Evolutionary conservation across 305 asterid genomes (phyloP), one percentile per base, ranked within the genome.

Genomic region (Caryopteris hybrid): DNA sequence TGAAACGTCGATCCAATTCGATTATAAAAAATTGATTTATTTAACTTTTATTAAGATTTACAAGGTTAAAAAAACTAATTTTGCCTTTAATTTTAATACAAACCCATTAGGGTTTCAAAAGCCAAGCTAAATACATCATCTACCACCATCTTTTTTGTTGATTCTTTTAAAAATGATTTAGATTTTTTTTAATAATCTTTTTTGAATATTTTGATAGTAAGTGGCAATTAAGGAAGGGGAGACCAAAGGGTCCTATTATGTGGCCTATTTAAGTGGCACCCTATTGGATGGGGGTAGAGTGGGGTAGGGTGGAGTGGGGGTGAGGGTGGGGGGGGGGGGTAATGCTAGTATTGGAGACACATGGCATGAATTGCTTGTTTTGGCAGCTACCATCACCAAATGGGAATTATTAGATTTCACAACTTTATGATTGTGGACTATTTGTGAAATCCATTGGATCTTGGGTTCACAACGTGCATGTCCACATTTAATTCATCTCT

Each of bases 311-410:
- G 13, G 47, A 29, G 29, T 17, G 8, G 4, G 18, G 66, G 55
- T 62, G 16, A 18, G 47, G 45, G 21, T 18, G 12, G 16, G 22
- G 61, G n/a, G 21, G 4, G 12, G 41, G 43, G 50, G 34, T 41
- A 33, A 39, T 33, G 61, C 17, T 41, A 54, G 10, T n/a, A 18
- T 34, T 66, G 64, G 76, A 80, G 76, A 80, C 86, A 80, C 76
- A 64, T 74, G 88, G 73, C 79, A 71, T 46, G 46, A 64, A 63
- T 45, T 74, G 81, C 74, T 76, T 71, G 81, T 66, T 76, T 76
- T 71, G 79, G 73, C 62, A 73, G 85, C 77, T 65, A 61, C 63
- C 38, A 58, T 78, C 85, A 74, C 58, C 50, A 76, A 58, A 34
- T 61, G 16, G 64, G 73, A 61, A 56, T 17, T 61, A 42, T 61